Conservation (phyloP, 225 moss, liverwort and hornwort genomes). For the Thuidium tamariscinum region DNA sequence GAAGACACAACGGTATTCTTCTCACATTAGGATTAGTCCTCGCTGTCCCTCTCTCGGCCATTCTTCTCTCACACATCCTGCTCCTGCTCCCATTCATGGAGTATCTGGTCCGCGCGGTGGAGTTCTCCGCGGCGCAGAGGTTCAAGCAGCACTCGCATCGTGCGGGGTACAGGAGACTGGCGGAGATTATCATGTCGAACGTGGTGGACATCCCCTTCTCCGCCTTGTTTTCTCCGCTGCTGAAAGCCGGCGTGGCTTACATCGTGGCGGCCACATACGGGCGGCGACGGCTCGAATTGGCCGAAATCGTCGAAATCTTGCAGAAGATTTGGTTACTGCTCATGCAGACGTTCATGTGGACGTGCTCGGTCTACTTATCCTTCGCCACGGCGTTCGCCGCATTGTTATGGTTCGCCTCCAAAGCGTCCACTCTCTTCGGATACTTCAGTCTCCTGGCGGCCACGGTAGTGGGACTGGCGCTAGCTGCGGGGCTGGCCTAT, state of each 20-base stretch:
- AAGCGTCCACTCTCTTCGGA: slow-evolving; percentile 17
- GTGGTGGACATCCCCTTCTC: slow-evolving; percentile 76
- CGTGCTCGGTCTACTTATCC: slow-evolving; percentile 48
- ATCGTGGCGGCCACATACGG: slow-evolving; percentile 74
- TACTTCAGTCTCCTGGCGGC: slow-evolving; percentile 5
- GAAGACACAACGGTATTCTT: slow-evolving; percentile 56
- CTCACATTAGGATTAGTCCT: slow-evolving; percentile 49
- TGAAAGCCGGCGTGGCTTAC: slow-evolving; percentile 74
- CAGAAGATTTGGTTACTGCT: slow-evolving; percentile 71
- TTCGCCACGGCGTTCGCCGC: slow-evolving; percentile 42
- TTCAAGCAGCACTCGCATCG: slow-evolving; percentile 44
- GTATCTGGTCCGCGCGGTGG: slow-evolving; percentile 40
- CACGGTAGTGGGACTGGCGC: not conserved
- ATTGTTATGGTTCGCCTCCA: slow-evolving; percentile 38
- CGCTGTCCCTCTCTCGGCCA: slow-evolving; percentile 61
- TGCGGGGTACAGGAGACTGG: slow-evolving; percentile 53
- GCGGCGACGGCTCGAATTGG: slow-evolving; percentile 37
- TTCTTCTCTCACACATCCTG: slow-evolving; percentile 74
- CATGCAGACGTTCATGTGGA: slow-evolving; percentile 64
- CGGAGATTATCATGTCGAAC: slow-evolving; percentile 67
- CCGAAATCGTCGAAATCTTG: slow-evolving; percentile 48
- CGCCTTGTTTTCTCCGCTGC: slow-evolving; percentile 49
- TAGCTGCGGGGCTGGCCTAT: slow-evolving; percentile 17
- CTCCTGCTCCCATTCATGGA: slow-evolving; percentile 54
- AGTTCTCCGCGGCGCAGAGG: slow-evolving; percentile 29